phyloP scores from a whole-genome alignment of 164 flowering plant species.

The Dillenia suffruticosa region DNA sequence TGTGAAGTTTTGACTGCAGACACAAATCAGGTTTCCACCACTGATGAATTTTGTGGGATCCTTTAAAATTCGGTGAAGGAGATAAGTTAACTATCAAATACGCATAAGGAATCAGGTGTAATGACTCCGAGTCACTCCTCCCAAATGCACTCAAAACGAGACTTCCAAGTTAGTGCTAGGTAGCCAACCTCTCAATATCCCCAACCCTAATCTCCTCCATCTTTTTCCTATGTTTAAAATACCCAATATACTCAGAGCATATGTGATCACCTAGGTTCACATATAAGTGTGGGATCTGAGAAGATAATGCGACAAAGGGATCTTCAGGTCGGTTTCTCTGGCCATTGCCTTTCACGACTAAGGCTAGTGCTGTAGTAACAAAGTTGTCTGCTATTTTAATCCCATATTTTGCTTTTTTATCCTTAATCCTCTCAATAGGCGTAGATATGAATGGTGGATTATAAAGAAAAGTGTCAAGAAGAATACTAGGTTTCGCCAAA shows the following conservation, averaged over 20 bases:
- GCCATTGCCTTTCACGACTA: constrained; percentile 29
- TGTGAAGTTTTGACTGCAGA: constrained; percentile 36
- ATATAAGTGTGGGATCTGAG: constrained; percentile 59
- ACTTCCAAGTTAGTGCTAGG: constrained; percentile 53
- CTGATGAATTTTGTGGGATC: constrained; percentile 71
- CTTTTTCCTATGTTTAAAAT: constrained; percentile 60
- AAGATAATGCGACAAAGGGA: constrained; percentile 35
- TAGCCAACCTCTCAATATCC: constrained; percentile 47
- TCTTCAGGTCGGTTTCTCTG: constrained; percentile 23
- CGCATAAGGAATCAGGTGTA: constrained; percentile 73
- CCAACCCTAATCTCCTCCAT: constrained; percentile 74
- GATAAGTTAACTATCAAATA: constrained; percentile 37
- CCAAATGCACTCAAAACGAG: constrained; percentile 49
- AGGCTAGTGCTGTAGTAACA: constrained; percentile 61
- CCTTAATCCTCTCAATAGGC: constrained; percentile 66
- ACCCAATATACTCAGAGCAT: constrained; percentile 66
- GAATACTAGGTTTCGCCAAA: constrained; percentile 59
- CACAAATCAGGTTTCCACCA: constrained; percentile 58
- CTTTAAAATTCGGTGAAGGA: constrained; percentile 33
- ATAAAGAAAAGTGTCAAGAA: constrained; percentile 66
- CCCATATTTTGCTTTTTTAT: constrained; percentile 53
- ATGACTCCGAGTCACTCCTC: constrained; percentile 39
- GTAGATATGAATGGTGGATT: constrained; percentile 80
- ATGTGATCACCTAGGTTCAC: constrained; percentile 63
- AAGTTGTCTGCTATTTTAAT: constrained; percentile 59